Evolutionary conservation across 768 basidiomycete species (phyloP), one percentile per base, ranked within the genome.

Genomic region (Chalciporus piperatus): DNA sequence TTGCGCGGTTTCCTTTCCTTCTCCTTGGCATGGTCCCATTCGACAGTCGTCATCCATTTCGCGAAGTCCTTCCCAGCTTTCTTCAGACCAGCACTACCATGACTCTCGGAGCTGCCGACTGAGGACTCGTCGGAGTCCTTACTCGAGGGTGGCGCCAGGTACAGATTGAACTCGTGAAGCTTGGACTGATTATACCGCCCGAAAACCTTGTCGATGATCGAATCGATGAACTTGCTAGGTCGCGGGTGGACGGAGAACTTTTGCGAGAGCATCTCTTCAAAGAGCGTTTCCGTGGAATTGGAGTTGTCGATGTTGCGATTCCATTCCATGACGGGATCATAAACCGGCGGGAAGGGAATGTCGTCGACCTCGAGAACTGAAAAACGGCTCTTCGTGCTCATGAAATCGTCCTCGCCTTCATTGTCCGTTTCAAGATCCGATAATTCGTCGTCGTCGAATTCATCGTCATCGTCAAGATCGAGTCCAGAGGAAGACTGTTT

Each of bases 201-300:
- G 63, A 88, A 89, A 2, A 78, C 69, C 13, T 68, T 59, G 49
- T 72, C 66, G 41, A 87, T 58, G 44, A 74, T 48, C 11, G 73
- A 69, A 11, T 71, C 53, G n/a, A 87, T 54, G 59, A 80, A 76
- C 40, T 77, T 69, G 32, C 77, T 70, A 4, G 84, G 83, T 1
- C 73, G 75, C 1, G 77, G 74, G 51, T 82, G 72, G 39, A 89
- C 70, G 22, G 74, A 73, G 53, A 74, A 82, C 59, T 77, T 77
- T 56, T 65, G 59, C 9, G 61, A 61, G 17, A 90, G 71, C 84
- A 88, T 86, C 20, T 74, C 69, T 52, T 76, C 70, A 63, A 85
- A 89, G 14, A 83, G 65, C 7, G 58, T 69, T 63, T 90, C 88
- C 22, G 88, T 59, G 23, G 76, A 69, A 41, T 70, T 68, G 38